Percentiles rank a stretch among this genome's conserved stretches.
phyloP scores from a whole-genome alignment of 2,329 filamentous ascomycete species.

The Daldinia sp. region DNA sequence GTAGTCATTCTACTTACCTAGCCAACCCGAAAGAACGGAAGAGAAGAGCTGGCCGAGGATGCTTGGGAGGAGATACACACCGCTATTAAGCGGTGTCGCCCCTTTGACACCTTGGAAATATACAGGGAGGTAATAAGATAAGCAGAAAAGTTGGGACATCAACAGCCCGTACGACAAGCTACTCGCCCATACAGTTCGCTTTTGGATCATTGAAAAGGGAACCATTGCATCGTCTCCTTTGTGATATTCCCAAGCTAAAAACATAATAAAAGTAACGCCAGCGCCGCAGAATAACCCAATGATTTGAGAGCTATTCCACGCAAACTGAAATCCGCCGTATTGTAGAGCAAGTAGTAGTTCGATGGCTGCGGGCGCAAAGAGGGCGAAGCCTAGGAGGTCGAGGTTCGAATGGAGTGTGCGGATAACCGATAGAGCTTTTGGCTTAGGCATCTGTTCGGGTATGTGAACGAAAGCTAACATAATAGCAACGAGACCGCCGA shows the following conservation, averaged over 20 bases:
- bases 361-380: constrained; percentile 56
- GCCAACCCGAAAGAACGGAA: constrained; percentile 11
- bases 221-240: constrained; percentile 61
- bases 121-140: constrained; percentile 53
- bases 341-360: constrained; percentile 61
- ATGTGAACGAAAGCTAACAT: constrained; percentile 52
- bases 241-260: constrained; percentile 54
- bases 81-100: constrained; percentile 35
- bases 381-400: constrained; percentile 57
- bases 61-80: constrained; percentile 38
- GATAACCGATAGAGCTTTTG: constrained; percentile 18
- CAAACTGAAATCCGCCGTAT: constrained; percentile 54
- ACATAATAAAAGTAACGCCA: constrained; percentile 47
- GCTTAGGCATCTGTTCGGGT: constrained; percentile 53
- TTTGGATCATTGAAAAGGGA: constrained; percentile 55
- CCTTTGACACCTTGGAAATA: constrained; percentile 41
- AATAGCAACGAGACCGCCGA: constrained; percentile 51
- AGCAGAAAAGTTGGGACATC: constrained; percentile 51
- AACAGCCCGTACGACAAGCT: constrained; percentile 44
- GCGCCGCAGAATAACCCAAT: constrained; percentile 57
- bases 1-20: constrained; percentile 10
- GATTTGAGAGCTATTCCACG: constrained; percentile 54
- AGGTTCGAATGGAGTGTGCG: constrained; percentile 45
- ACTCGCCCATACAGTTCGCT: constrained; percentile 56
- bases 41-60: constrained; percentile 54